A percentile compares a stretch with the other conserved stretches of the same genome.
These are phyloP conservation scores for Cercophora newfieldiana DNA, from an alignment of 495 filamentous ascomycete genomes.

Conservation along the genomic window DNA sequence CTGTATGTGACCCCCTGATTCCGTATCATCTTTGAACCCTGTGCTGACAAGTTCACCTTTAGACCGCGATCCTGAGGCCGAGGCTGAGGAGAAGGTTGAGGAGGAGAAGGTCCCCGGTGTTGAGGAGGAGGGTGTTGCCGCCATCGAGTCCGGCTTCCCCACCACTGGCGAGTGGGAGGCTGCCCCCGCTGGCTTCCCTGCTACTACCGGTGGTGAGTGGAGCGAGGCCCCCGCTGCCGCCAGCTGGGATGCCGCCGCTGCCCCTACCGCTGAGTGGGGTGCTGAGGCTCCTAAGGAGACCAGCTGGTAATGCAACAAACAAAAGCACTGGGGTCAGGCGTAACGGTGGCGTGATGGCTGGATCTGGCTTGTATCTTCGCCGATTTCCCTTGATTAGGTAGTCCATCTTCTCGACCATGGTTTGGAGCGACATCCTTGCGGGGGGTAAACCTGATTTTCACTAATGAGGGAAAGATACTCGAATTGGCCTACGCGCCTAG, in stretches of 20 bases:
- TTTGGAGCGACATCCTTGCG: constrained; percentile 29
- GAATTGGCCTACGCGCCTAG: constrained; percentile 44
- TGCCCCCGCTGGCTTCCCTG: constrained; percentile 60
- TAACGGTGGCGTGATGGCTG: constrained; percentile 27
- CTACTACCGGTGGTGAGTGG: constrained; percentile 54
- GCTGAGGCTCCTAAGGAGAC: constrained; percentile 58
- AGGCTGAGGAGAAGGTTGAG: constrained; percentile 87
- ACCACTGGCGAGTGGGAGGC: constrained; percentile 71
- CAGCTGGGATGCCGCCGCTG: constrained; percentile 67
- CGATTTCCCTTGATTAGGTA: constrained; percentile 25
- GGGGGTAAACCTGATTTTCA: constrained; percentile 60
- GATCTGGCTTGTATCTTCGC: constrained; percentile 27
- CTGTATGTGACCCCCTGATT: constrained; percentile 51
- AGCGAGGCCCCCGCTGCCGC: constrained; percentile 47
- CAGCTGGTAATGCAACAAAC: constrained; percentile 60
- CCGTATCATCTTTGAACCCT: not conserved
- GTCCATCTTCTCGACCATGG: constrained; percentile 23
- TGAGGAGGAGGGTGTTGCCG: constrained; percentile 79
- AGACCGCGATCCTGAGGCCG: constrained; percentile 97
- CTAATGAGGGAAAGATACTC: constrained; percentile 99
- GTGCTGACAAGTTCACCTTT: constrained; percentile 30
- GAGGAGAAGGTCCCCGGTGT: constrained; percentile 69
- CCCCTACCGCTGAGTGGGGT: constrained; percentile 65
- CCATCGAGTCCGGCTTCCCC: constrained; percentile 74
- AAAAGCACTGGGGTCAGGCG: constrained; percentile 33